Evolutionary conservation across 768 basidiomycete species (phyloP), one percentile per base, ranked within the genome.

Genomic region (Suillus brevipes): DNA sequence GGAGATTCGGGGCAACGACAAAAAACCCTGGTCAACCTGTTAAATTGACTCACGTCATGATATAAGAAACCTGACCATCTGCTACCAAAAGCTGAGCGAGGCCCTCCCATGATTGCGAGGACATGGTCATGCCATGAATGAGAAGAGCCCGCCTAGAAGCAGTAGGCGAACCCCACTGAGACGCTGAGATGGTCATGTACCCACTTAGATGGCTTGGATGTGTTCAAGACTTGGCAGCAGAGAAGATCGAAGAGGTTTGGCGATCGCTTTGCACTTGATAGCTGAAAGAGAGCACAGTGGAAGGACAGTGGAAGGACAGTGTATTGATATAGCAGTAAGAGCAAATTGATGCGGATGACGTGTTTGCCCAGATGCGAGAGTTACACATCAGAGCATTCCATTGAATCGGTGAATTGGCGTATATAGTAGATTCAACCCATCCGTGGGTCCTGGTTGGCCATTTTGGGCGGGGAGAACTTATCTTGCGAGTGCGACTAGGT

Each of bases 1-100:
- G 55, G 55, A 56, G 55, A 36, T 56, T 56, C 12, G 55, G 34
- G 6, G 55, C 34, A n/a, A 56, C 55, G 20, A 56, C 55, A 12
- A 56, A 56, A 3, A 31, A 56, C 12, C 34, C 55, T 56, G 34
- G n/a, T 56, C 34, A 36, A 36, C 12, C 6, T 36, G 20, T 56
- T 36, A 56, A n/a, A 56, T 20, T 10, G 16, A 28, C 2, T 28
- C 28, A 18, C 8, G 1, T 28, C 8, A 20, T 31, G 3, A 18
- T 9, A 18, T 18, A 31, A 10, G 14, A 10, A 52, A 31, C 18
- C 28, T 31, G 8, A 52, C 50, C 50, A 18, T 52, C 50, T 31
- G 50, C 50, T 31, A 31, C 50, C 16, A 52, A 31, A 10, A 52
- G 50, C 28, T 52, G 16, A 52, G 50, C 50, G 28, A 52, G 1